Percentiles rank a stretch among this genome's conserved stretches.
Conservation (phyloP, 768 basidiomycete genomes). For the Psilocybe cubensis region DNA sequence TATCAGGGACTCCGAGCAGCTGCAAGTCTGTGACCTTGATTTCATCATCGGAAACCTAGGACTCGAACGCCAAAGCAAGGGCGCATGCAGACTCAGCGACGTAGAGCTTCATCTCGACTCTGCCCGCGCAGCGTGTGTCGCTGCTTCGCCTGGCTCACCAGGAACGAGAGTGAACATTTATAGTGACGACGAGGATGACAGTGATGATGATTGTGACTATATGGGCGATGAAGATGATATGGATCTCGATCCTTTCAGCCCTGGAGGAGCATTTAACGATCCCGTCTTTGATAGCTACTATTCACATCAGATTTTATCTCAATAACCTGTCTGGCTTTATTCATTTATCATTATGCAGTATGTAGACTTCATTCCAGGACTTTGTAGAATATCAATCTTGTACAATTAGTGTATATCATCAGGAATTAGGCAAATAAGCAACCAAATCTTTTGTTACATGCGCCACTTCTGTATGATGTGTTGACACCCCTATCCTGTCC, state of each 20-base stretch:
- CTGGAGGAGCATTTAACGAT: slow-evolving; percentile 41
- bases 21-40: slow-evolving; percentile 27
- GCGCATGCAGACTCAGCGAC: slow-evolving; percentile 25
- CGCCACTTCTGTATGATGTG: too few species aligned
- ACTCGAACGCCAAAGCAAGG: slow-evolving; percentile 25
- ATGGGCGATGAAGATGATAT: slow-evolving; percentile 14
- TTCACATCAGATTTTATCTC: slow-evolving; percentile 7
- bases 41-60: slow-evolving; percentile 29
- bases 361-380: neutral
- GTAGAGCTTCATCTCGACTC: slow-evolving; percentile 37
- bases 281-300: slow-evolving; percentile 38
- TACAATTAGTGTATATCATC: neutral
- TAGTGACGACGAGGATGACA: slow-evolving; percentile 23
- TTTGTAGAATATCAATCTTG: neutral
- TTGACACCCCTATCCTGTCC: too few species aligned
- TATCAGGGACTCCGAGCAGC: slow-evolving; percentile 29
- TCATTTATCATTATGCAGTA: neutral
- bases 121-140: slow-evolving; percentile 22
- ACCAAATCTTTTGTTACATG: neutral
- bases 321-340: neutral
- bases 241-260: slow-evolving; percentile 27
- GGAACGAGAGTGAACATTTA: slow-evolving; percentile 26
- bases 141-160: slow-evolving; percentile 13
- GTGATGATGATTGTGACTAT: slow-evolving; percentile 23
- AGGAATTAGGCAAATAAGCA: neutral